Evolutionary conservation across 2,329 filamentous ascomycete genomes (phyloP).

Genomic region (Blumeriella jaapii): DNA sequence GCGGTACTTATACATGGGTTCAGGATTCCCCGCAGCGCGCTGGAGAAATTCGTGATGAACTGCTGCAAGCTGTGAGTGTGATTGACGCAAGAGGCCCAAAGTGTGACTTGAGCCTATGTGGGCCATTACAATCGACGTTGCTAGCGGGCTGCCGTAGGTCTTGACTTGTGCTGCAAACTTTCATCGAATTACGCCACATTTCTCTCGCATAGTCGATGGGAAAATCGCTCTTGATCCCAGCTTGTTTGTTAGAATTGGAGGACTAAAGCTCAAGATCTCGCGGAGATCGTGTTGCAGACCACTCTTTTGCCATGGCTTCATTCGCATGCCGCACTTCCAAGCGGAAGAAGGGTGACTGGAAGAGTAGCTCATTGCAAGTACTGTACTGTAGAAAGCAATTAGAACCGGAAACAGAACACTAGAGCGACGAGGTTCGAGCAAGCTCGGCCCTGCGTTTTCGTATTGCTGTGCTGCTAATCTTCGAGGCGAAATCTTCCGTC

Average conservation of each 20-base stretch:
- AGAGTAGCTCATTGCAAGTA: too few relatives aligned
- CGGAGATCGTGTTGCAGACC: not conserved
- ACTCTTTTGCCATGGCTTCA: not conserved
- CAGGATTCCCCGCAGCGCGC: not conserved
- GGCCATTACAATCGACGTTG: too few relatives aligned
- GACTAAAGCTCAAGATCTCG: not conserved
- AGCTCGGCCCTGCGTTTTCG: slow-evolving; percentile 35
- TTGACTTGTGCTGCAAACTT: too few relatives aligned
- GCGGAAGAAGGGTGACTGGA: not conserved
- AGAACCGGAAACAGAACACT: not conserved
- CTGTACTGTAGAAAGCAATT: not conserved
- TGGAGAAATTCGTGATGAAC: too few relatives aligned
- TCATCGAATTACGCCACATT: too few relatives aligned
- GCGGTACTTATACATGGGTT: not conserved
- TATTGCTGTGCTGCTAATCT: slow-evolving; percentile 89
- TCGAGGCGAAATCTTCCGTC: slow-evolving; percentile 58
- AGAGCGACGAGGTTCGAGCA: slow-evolving; percentile 2
- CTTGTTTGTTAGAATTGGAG: not conserved
- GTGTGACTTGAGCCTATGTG: too few relatives aligned
- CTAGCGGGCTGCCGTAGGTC: too few relatives aligned
- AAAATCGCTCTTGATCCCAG: not conserved
- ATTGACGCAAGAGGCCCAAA: not conserved
- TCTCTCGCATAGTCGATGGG: too few relatives aligned
- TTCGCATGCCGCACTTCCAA: not conserved
- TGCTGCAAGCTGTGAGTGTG: not conserved